These are phyloP conservation scores for Fusarium odoratissimum DNA, from an alignment of 2,329 filamentous ascomycete genomes.

Conservation along the genomic window DNA sequence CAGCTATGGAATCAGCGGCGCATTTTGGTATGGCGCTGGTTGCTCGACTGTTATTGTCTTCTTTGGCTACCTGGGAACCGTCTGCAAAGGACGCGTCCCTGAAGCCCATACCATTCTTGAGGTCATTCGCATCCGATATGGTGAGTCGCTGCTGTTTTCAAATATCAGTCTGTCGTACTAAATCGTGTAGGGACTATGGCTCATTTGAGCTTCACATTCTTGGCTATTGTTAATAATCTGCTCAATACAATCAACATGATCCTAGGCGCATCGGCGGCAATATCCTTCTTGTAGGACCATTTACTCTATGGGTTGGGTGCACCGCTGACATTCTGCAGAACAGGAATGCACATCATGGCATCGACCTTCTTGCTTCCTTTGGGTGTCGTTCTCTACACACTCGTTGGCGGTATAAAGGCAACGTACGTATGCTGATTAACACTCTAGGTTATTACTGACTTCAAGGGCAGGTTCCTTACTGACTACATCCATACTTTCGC, in stretches of 20 bases:
- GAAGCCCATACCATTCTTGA: background rate
- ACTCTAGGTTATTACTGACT: too few relatives aligned
- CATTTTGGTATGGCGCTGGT: background rate
- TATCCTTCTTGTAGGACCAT: background rate
- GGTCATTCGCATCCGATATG: background rate
- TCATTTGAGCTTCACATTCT: background rate
- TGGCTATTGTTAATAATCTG: background rate
- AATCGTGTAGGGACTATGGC: background rate
- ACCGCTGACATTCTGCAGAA: accelerated
- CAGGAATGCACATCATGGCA: background rate
- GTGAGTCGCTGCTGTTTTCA: background rate
- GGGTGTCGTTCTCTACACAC: background rate
- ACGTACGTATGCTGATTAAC: background rate
- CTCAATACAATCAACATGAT: background rate
- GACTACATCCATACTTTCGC: background rate
- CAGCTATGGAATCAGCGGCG: background rate
- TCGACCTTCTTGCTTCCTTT: background rate
- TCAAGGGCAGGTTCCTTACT: background rate
- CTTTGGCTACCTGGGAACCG: background rate
- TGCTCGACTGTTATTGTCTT: background rate
- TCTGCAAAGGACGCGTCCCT: background rate
- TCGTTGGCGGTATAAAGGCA: background rate
- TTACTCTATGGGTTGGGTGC: background rate
- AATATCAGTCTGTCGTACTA: too few relatives aligned
- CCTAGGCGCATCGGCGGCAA: accelerated